phyloP scores from a whole-genome alignment of 352 stramenopile genomes.

The Peronospora destructor region DNA sequence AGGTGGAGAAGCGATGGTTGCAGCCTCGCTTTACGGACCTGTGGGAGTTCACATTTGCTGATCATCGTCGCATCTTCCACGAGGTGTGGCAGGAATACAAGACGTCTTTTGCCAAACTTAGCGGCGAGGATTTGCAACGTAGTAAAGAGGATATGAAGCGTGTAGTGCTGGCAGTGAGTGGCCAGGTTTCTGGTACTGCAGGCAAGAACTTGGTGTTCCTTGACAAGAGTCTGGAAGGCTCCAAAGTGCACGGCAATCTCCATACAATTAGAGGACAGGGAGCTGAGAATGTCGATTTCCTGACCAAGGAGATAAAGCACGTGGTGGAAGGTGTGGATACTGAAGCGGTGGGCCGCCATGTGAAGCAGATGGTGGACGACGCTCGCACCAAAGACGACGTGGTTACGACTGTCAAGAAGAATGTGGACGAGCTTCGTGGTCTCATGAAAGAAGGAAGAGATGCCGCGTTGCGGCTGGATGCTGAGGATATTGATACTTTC shows the following conservation, averaged over 20 bases:
- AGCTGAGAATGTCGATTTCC: conserved; percentile 44
- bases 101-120: conserved; percentile 44
- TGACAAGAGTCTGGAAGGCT: conserved; percentile 61
- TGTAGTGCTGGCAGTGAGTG: conserved; percentile 36
- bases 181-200: conserved; percentile 49
- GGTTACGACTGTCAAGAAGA: conserved; percentile 56
- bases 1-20: conserved; percentile 38
- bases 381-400: conserved; percentile 66
- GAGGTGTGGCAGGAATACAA: conserved; percentile 76
- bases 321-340: conserved; percentile 56
- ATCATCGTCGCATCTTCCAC: conserved; percentile 52
- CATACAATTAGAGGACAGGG: conserved; percentile 41
- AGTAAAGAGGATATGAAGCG: conserved; percentile 62
- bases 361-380: conserved; percentile 49
- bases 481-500: conserved; percentile 50
- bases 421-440: conserved; percentile 59
- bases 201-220: conserved; percentile 52
- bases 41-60: conserved; percentile 67
- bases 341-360: conserved; percentile 49
- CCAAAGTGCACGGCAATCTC: conserved; percentile 53
- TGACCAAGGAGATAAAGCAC: conserved; percentile 47
- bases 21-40: conserved; percentile 60
- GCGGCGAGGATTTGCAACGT: conserved; percentile 48
- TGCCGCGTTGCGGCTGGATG: conserved; percentile 50
- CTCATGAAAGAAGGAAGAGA: conserved; percentile 55